A percentile compares a stretch with the other conserved stretches of the same genome.
phyloP scores from a whole-genome alignment of 768 basidiomycete species.

The Clathrus columnatus region DNA sequence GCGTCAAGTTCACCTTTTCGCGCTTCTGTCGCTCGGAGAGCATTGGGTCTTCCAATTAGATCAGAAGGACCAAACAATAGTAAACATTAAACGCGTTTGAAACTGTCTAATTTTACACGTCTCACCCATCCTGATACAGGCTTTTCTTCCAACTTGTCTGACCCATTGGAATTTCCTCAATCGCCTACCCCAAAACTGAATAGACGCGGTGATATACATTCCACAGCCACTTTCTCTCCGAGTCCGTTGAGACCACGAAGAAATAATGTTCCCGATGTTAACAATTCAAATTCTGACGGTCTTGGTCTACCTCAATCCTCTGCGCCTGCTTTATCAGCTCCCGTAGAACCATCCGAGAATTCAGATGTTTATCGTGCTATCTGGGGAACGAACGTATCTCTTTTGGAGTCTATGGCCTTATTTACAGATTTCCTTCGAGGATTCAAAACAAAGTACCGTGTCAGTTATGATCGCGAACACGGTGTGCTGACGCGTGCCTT shows the following conservation, averaged over 20 bases:
- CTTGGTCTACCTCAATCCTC: conserved; percentile 48
- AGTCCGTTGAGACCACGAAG: conserved; percentile 32
- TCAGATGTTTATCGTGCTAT: conserved; percentile 85
- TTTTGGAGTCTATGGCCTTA: conserved; percentile 82
- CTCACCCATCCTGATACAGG: conserved; percentile 55
- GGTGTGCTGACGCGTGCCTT: conserved; percentile 44
- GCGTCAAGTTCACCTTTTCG: conserved; percentile 37
- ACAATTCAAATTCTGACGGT: conserved; percentile 47
- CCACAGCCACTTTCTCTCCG: conserved; percentile 53
- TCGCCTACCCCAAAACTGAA: conserved; percentile 61
- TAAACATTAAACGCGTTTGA: conserved; percentile 26
- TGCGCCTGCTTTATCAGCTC: conserved; percentile 47
- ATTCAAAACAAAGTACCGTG: conserved; percentile 89
- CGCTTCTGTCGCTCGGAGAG: conserved; percentile 41
- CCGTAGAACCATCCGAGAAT: conserved; percentile 53
- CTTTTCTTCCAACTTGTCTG: conserved; percentile 34
- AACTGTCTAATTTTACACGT: conserved; percentile 31
- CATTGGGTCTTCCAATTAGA: conserved; percentile 46
- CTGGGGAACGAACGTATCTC: conserved; percentile 95
- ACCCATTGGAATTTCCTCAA: conserved; percentile 65
- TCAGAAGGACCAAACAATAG: conserved; percentile 30
- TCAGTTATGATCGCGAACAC: conserved; percentile 57
- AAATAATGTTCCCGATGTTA: conserved; percentile 23
- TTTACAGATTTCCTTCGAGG: conserved; percentile 85
- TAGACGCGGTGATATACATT: conserved; percentile 86